Percentiles rank a stretch among this genome's conserved stretches.
Conservation (phyloP, 2,329 filamentous ascomycete species). For the Coniochaeta sp. region DNA sequence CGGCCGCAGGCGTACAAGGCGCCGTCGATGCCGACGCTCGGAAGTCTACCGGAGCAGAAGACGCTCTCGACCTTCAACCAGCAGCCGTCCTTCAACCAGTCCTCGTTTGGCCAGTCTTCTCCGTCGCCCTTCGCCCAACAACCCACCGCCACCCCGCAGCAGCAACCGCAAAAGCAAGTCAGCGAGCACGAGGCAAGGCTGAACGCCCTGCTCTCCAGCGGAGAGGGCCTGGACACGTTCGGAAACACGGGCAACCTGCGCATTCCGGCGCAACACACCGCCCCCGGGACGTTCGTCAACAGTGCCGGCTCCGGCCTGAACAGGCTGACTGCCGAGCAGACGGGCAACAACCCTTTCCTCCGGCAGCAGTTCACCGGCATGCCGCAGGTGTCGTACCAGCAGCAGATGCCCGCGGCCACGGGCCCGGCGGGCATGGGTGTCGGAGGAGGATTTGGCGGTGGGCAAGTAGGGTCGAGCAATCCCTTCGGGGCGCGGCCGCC, state of each 20-base stretch:
- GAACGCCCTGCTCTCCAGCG: conserved; percentile 76
- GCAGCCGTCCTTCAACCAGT: conserved; percentile 6
- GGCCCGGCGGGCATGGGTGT: conserved; percentile 41
- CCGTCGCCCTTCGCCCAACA: conserved; percentile 39
- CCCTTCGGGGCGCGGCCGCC: conserved; percentile 50
- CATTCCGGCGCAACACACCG: conserved; percentile 93
- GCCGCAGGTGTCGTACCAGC: conserved; percentile 49
- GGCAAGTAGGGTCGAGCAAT: conserved; percentile 42
- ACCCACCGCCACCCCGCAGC: conserved; percentile 25
- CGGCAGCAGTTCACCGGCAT: conserved; percentile 76
- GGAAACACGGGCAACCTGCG: conserved; percentile 95
- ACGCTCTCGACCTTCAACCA: conserved; percentile 55
- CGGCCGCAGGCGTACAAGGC: conserved; percentile 51
- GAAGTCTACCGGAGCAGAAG: conserved; percentile 76
- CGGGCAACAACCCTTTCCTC: conserved; percentile 85
- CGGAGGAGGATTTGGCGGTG: conserved; percentile 41
- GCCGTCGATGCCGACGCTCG: conserved; percentile 61
- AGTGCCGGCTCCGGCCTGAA: conserved; percentile 78
- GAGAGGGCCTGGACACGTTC: conserved; percentile 94
- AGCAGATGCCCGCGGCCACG: conserved; percentile 47
- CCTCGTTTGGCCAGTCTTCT: conserved; percentile 9
- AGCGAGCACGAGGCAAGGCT: conserved; percentile 66
- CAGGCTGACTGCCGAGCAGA: conserved; percentile 62
- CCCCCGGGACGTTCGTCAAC: conserved; percentile 94
- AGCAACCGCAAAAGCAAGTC: conserved; percentile 46